Evolutionary conservation across 768 basidiomycete species (phyloP).

Genomic region (Leucosporidium scottii): DNA sequence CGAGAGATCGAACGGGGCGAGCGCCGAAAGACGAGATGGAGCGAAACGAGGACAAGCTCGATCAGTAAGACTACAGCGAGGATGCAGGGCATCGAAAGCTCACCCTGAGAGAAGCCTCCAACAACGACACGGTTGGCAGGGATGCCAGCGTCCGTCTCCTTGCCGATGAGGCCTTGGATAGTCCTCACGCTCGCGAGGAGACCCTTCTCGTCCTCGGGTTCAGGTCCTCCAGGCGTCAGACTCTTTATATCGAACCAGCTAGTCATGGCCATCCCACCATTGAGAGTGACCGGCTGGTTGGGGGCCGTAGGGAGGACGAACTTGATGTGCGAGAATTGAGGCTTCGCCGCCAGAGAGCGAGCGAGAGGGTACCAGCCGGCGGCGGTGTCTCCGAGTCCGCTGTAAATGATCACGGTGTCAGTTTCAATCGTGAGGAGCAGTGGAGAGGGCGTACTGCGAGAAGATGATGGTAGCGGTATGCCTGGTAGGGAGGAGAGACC

Average conservation of each 20-base stretch:
- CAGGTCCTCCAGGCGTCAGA: neutral
- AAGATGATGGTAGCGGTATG: constrained; percentile 87
- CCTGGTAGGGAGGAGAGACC: constrained; percentile 36
- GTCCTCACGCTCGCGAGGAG: constrained; percentile 60
- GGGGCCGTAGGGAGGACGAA: constrained; percentile 83
- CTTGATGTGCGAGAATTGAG: constrained; percentile 65
- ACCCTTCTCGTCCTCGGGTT: constrained; percentile 65
- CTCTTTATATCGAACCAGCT: constrained; percentile 46
- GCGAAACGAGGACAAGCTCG: too few relatives aligned
- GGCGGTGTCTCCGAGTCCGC: constrained; percentile 71
- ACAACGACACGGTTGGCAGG: constrained; percentile 49
- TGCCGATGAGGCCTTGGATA: constrained; percentile 62
- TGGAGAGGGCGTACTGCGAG: constrained; percentile 53
- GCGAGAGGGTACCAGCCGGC: constrained; percentile 72
- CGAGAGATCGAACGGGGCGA: neutral
- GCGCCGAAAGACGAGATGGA: neutral
- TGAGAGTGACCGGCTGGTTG: constrained; percentile 61
- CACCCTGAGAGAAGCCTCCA: constrained; percentile 27
- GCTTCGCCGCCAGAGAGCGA: constrained; percentile 51
- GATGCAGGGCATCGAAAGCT: neutral
- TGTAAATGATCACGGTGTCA: constrained; percentile 38
- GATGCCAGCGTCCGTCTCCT: constrained; percentile 66
- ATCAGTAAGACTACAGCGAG: neutral
- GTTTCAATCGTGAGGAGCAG: constrained; percentile 1
- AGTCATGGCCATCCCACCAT: constrained; percentile 67